Evolutionary conservation across 2,329 filamentous ascomycete species (phyloP).

Genomic region (Phialophora tarda): DNA sequence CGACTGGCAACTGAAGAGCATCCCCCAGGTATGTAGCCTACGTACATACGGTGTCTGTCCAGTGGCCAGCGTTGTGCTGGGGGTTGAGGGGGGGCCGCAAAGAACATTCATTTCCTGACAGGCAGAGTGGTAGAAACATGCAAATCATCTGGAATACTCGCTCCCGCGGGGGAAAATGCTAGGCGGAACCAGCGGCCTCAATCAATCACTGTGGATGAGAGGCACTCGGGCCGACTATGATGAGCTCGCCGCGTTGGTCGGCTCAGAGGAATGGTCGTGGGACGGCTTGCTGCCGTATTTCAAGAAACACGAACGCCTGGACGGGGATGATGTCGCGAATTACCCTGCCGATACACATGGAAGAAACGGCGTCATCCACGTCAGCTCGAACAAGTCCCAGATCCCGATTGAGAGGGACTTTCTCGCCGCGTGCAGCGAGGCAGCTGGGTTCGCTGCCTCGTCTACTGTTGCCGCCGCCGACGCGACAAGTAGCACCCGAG

Average conservation of each 20-base stretch:
- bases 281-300: conserved; percentile 39
- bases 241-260: conserved; percentile 40
- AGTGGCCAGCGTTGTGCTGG: conserved; percentile 22
- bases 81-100: no score
- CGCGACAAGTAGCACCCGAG: conserved; percentile 14
- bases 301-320: conserved; percentile 41
- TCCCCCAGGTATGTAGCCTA: conserved; percentile 42
- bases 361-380: conserved; percentile 44
- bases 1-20: conserved; percentile 45
- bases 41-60: background rate
- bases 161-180: conserved; percentile 43
- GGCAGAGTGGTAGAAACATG: conserved; percentile 24
- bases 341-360: conserved; percentile 31
- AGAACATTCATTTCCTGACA: conserved; percentile 21
- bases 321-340: conserved; percentile 33
- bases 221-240: conserved; percentile 37
- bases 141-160: conserved; percentile 33
- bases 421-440: conserved; percentile 24
- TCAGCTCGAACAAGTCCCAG: conserved; percentile 30
- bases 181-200: conserved; percentile 44
- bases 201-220: conserved; percentile 38
- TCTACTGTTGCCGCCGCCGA: background rate
- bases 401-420: conserved; percentile 25
- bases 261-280: conserved; percentile 43
- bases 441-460: conserved; percentile 10